A percentile compares a stretch with the other conserved stretches of the same genome.
Conservation (phyloP, 257 asterid genomes). For the Knoxia roxburghii region DNA sequence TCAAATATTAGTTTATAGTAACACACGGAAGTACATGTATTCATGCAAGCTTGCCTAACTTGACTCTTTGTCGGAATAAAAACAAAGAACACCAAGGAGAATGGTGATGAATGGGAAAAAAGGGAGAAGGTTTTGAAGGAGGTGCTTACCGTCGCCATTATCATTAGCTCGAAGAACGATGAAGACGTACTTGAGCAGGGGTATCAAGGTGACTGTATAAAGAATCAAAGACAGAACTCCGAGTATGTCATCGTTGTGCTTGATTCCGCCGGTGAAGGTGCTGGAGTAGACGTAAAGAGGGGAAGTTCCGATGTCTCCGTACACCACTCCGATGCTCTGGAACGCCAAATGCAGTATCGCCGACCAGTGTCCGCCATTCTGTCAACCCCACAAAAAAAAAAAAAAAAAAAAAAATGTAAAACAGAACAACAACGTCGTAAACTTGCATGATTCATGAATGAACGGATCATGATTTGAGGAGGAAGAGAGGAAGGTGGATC, state of each 20-base stretch:
- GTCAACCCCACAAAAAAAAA: neutral
- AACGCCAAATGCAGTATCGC: slow-evolving; percentile 43
- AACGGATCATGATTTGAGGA: no score
- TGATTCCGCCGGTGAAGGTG: slow-evolving; percentile 34
- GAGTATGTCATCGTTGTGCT: slow-evolving; percentile 42
- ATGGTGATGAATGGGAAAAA: neutral
- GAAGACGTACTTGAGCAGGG: slow-evolving; percentile 47
- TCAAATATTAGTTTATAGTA: no score
- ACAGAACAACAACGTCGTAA: neutral
- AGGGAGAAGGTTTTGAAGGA: neutral
- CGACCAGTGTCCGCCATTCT: slow-evolving; percentile 27
- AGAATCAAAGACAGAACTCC: slow-evolving; percentile 48
- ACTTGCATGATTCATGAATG: no score
- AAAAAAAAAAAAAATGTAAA: neutral
- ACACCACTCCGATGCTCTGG: slow-evolving; percentile 57
- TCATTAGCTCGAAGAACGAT: slow-evolving; percentile 52
- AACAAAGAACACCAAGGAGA: no score
- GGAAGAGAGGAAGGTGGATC: neutral
- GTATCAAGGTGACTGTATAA: slow-evolving; percentile 48
- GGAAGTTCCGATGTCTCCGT: slow-evolving; percentile 65
- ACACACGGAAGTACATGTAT: no score
- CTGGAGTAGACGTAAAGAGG: slow-evolving; percentile 47
- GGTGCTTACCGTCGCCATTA: slow-evolving; percentile 48
- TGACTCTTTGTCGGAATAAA: no score
- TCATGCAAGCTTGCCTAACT: no score